phyloP scores from a whole-genome alignment of 2,329 filamentous ascomycete species.

The Microsporum canis region DNA sequence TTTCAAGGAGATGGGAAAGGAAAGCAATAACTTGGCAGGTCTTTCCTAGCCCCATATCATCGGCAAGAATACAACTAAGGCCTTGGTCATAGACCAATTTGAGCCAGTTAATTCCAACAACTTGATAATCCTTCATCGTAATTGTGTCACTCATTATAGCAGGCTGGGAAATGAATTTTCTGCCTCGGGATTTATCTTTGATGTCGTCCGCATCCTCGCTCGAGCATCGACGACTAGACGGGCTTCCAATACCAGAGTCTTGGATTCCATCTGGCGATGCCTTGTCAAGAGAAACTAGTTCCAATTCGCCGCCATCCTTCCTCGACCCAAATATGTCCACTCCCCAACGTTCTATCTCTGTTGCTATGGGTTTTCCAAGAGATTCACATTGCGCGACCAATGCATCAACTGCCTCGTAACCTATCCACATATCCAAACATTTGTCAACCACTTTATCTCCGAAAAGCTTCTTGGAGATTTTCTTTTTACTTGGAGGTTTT shows the following conservation, averaged over 20 bases:
- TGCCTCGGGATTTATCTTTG: constrained; percentile 26
- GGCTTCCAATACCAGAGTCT: constrained; percentile 59
- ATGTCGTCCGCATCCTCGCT: constrained; percentile 40
- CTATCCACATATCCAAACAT: constrained; percentile 60
- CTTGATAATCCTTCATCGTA: constrained; percentile 80
- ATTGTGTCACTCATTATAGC: constrained; percentile 63
- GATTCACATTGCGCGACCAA: constrained; percentile 66
- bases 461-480: constrained; percentile 42
- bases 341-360: constrained; percentile 57
- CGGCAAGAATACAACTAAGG: constrained; percentile 81
- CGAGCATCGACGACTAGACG: constrained; percentile 33
- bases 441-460: constrained; percentile 58
- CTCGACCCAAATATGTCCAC: constrained; percentile 51
- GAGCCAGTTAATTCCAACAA: constrained; percentile 93
- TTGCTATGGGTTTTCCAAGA: constrained; percentile 55
- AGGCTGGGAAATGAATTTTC: constrained; percentile 54
- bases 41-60: constrained; percentile 94
- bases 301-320: constrained; percentile 47
- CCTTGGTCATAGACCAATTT: constrained; percentile 66
- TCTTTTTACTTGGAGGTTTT: constrained; percentile 37
- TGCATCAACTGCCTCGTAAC: constrained; percentile 72
- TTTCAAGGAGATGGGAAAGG: constrained; percentile 68
- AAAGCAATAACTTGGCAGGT: constrained; percentile 95
- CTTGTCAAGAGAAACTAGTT: constrained; percentile 45
- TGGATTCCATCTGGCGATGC: constrained; percentile 33